phyloP scores from a whole-genome alignment of 352 stramenopile species.

The Globisporangium irregulare region DNA sequence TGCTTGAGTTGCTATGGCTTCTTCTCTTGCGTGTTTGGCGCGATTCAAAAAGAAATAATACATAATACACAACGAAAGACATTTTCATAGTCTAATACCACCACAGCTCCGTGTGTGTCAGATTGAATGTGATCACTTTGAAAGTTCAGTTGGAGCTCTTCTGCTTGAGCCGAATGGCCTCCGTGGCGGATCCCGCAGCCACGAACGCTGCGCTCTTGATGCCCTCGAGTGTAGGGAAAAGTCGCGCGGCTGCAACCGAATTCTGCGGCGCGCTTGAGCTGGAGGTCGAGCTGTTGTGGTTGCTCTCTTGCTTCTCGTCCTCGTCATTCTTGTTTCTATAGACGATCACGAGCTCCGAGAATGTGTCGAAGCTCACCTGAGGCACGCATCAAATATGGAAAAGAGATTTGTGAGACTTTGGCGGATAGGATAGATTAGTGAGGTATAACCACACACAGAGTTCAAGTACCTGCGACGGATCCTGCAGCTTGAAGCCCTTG shows the following conservation, averaged over 20 bases:
- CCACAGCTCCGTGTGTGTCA: too few species aligned
- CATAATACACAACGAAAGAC: too few species aligned
- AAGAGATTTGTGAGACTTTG: neutral
- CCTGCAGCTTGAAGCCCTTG: conserved; percentile 23
- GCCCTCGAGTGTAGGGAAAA: conserved; percentile 5
- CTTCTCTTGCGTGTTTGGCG: neutral
- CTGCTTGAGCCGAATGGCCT: conserved; percentile 26
- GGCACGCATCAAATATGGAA: neutral
- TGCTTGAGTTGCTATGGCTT: neutral
- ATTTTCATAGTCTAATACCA: too few species aligned
- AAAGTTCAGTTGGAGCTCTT: neutral
- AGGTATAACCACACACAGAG: too few species aligned
- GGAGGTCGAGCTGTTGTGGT: neutral
- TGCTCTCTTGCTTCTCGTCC: neutral
- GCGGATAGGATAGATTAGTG: neutral
- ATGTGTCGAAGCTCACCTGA: conserved; percentile 66
- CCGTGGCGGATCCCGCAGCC: conserved; percentile 29
- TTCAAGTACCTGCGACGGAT: conserved; percentile 36
- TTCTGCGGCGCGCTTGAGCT: neutral
- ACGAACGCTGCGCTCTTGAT: conserved; percentile 1
- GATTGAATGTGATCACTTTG: neutral
- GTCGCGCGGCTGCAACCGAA: neutral
- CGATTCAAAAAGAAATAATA: too few species aligned
- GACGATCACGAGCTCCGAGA: conserved; percentile 46
- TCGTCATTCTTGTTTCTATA: conserved; percentile 17